phyloP scores from a whole-genome alignment of 106 monocot genomes.

The Acanthochlamys bracteata region DNA sequence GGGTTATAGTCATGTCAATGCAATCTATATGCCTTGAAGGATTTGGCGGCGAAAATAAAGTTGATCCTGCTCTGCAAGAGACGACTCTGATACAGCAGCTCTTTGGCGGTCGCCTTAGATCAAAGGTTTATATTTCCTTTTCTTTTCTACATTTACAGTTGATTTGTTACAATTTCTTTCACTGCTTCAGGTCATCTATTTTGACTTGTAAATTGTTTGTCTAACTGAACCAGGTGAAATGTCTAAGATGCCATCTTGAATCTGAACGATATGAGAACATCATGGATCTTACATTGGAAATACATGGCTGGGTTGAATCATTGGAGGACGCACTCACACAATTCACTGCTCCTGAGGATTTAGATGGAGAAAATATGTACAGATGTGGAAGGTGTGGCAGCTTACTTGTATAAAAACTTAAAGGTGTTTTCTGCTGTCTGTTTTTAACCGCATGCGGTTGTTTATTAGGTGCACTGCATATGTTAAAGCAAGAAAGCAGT shows the following conservation, averaged over 20 bases:
- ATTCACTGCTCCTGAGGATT: constrained; percentile 92
- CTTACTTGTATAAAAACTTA: background rate
- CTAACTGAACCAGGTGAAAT: constrained; percentile 63
- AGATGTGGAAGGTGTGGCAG: constrained; percentile 81
- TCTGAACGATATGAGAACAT: constrained; percentile 92
- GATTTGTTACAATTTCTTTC: background rate
- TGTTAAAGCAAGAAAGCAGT: constrained; percentile 89
- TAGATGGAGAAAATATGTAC: constrained; percentile 99
- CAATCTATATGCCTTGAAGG: constrained; percentile 77
- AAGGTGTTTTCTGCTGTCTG: background rate
- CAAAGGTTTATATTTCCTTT: constrained; percentile 41
- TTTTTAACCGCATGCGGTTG: background rate
- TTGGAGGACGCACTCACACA: constrained; percentile 92
- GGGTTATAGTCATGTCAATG: constrained; percentile 90
- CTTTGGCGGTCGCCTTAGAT: constrained; percentile 90
- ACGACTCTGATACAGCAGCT: constrained; percentile 93
- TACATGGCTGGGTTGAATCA: constrained; percentile 95
- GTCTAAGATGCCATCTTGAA: constrained; percentile 77
- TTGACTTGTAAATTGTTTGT: background rate
- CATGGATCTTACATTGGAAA: constrained; percentile 98
- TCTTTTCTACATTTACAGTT: background rate
- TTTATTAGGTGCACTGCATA: constrained; percentile 62
- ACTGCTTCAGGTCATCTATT: background rate
- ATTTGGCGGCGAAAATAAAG: constrained; percentile 79
- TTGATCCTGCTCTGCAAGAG: constrained; percentile 74